Conservation (phyloP, 2,329 filamentous ascomycete genomes). For the Pseudomassariella vexata region DNA sequence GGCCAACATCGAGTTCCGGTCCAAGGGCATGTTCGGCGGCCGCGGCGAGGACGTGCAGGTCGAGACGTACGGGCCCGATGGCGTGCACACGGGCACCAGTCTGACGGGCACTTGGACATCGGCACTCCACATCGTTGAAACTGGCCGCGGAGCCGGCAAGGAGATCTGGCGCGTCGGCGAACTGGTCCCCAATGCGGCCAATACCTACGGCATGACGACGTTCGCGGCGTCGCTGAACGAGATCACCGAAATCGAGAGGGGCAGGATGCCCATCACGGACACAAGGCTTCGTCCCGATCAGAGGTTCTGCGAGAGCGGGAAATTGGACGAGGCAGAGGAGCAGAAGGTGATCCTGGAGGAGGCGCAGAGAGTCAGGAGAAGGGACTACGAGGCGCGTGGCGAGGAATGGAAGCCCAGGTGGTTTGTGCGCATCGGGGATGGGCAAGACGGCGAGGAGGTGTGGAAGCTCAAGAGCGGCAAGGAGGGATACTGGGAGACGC, state of each 20-base stretch:
- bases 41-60: slow-evolving; percentile 84
- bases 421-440: slow-evolving; percentile 69
- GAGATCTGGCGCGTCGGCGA: slow-evolving; percentile 75
- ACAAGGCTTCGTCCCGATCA: slow-evolving; percentile 82
- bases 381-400: slow-evolving; percentile 68
- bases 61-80: slow-evolving; percentile 63
- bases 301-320: slow-evolving; percentile 73
- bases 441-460: slow-evolving; percentile 56
- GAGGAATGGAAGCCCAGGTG: slow-evolving; percentile 71
- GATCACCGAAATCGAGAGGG: slow-evolving; percentile 72
- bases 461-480: slow-evolving; percentile 75
- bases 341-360: slow-evolving; percentile 84
- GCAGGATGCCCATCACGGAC: slow-evolving; percentile 74
- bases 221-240: slow-evolving; percentile 89
- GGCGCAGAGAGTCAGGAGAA: slow-evolving; percentile 68
- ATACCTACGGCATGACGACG: slow-evolving; percentile 80
- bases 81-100: slow-evolving; percentile 59
- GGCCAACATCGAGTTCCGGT: slow-evolving; percentile 84
- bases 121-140: slow-evolving; percentile 59
- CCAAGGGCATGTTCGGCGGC: slow-evolving; percentile 95
- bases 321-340: slow-evolving; percentile 76
- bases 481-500: slow-evolving; percentile 91
- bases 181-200: slow-evolving; percentile 71
- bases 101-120: slow-evolving; percentile 82
- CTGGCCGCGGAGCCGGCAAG: slow-evolving; percentile 51